A percentile compares a stretch with the other conserved stretches of the same genome.
These are phyloP conservation scores for Lachancea meyersii DNA, from an alignment of 805 yeast genomes.

Conservation along the genomic window DNA sequence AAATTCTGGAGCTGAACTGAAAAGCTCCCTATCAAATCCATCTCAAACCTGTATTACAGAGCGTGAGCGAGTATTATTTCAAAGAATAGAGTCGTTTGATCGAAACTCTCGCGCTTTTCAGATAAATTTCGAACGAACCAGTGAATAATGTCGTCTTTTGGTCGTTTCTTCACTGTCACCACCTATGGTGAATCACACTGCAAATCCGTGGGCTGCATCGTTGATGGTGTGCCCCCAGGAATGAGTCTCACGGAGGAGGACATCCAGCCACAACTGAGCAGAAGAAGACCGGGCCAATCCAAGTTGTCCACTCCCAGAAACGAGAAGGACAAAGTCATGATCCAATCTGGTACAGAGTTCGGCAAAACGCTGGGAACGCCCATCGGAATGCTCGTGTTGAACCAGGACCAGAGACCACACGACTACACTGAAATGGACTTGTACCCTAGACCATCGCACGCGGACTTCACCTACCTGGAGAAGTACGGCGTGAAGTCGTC, in stretches of 20 bases:
- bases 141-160: constrained; percentile 75
- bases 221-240: constrained; percentile 97
- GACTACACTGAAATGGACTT: constrained; percentile 93
- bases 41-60: too few relatives aligned
- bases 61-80: too few relatives aligned
- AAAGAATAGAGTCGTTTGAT: too few relatives aligned
- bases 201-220: constrained; percentile 94
- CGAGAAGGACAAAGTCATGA: constrained; percentile 87
- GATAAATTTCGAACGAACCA: too few relatives aligned
- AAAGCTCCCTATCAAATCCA: too few relatives aligned
- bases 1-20: too few relatives aligned
- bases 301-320: constrained; percentile 90
- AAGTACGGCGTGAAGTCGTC: constrained; percentile 92
- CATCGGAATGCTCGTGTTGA: constrained; percentile 84
- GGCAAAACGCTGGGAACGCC: constrained; percentile 94
- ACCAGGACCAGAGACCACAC: constrained; percentile 95
- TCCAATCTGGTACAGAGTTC: constrained; percentile 90
- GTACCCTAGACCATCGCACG: constrained; percentile 97
- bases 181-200: constrained; percentile 99
- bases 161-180: constrained; percentile 62
- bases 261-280: constrained; percentile 89
- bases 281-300: constrained; percentile 97
- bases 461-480: constrained; percentile 85
- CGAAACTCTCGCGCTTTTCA: too few relatives aligned
- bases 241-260: constrained; percentile 77